A percentile compares a stretch with the other conserved stretches of the same genome.
Evolutionary conservation across 345 rosid genomes (phyloP).

Genomic region (Syzygium aqueum): DNA sequence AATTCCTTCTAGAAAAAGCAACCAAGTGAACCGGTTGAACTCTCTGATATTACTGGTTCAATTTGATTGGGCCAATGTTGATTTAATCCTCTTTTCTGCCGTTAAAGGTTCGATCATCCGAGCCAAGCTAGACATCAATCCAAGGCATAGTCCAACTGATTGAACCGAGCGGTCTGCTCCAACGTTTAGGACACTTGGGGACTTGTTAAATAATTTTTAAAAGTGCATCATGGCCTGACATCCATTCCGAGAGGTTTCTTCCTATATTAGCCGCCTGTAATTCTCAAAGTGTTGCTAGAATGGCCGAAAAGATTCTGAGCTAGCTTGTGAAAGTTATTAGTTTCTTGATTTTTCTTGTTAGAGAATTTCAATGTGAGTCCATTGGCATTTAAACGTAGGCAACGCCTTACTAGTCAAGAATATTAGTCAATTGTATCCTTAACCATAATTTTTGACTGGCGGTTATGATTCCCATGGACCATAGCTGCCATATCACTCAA

Average conservation of each 20-base stretch:
- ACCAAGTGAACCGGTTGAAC: background rate
- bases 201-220: background rate
- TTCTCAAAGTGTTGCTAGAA: background rate
- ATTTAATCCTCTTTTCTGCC: background rate
- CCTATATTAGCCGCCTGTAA: background rate
- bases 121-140: background rate
- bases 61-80: background rate
- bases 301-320: background rate
- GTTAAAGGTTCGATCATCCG: background rate
- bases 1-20: background rate
- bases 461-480: background rate
- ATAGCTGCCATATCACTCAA: background rate
- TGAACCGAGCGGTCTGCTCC: background rate
- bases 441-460: background rate
- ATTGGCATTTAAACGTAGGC: background rate
- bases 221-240: background rate
- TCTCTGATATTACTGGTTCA: background rate
- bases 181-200: background rate
- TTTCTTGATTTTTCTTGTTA: background rate
- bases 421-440: background rate
- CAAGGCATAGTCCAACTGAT: background rate
- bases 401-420: background rate
- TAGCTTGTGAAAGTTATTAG: background rate
- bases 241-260: background rate
- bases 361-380: background rate